Conservation (phyloP, 306 rosid species). For the Cicer arietinum region DNA sequence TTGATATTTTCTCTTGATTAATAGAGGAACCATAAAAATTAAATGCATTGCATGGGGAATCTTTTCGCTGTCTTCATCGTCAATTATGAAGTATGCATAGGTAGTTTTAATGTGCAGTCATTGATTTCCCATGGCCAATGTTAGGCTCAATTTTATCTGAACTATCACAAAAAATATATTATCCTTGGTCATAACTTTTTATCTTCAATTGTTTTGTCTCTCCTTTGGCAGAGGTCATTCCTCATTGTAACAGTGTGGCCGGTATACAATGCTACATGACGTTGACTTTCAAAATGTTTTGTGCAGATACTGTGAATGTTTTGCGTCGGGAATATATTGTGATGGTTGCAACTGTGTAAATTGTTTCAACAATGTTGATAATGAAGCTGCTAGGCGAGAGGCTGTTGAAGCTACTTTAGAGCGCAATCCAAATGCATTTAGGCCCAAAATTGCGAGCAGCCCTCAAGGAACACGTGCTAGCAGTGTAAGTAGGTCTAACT, state of each 20-base stretch:
- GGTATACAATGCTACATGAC: constrained; percentile 29
- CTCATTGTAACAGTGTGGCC: constrained; percentile 13
- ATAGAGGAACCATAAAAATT: constrained; percentile 9
- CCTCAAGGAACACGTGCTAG: constrained; percentile 82
- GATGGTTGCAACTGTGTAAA: constrained; percentile 99
- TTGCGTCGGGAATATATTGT: constrained; percentile 98
- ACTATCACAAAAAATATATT: constrained; percentile 16
- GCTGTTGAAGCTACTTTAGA: constrained; percentile 98
- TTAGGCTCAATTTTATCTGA: constrained; percentile 36
- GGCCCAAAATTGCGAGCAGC: constrained; percentile 99
- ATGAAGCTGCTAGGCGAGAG: constrained; percentile 92
- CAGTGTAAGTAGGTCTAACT: constrained; percentile 62
- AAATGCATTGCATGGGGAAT: constrained; percentile 15
- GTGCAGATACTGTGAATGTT: constrained; percentile 98
- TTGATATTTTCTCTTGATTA: constrained; percentile 10
- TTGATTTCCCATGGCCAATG: constrained; percentile 32
- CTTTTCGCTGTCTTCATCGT: constrained; percentile 1
- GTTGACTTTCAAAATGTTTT: constrained; percentile 50
- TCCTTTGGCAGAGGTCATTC: constrained; percentile 21
- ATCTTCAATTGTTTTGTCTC: constrained; percentile 17
- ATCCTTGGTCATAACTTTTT: constrained; percentile 24
- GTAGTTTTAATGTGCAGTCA: constrained; percentile 8
- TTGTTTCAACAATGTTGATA: constrained; percentile 95
- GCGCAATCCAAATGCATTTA: constrained; percentile 98
- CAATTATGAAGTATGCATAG: constrained; percentile 24